Evolutionary conservation across 139 green algal species (phyloP).

Genomic region (Marvania coccoides): DNA sequence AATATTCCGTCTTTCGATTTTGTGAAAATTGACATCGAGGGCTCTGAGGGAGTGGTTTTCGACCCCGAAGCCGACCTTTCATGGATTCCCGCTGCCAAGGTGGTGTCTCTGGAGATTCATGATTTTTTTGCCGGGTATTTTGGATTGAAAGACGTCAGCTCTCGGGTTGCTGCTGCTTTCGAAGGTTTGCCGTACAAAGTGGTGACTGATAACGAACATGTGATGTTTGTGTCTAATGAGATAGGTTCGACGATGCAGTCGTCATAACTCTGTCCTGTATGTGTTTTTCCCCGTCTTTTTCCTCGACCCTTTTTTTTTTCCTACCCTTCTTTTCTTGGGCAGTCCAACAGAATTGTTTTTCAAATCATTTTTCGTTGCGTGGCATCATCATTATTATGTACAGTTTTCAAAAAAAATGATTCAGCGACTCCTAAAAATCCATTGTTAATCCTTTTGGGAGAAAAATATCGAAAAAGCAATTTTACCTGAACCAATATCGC

Average conservation of each 20-base stretch:
- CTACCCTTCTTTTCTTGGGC: too few species aligned
- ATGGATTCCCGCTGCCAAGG: not conserved
- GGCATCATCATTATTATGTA: too few species aligned
- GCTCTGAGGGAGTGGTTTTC: slow-evolving; percentile 10
- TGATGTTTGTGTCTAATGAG: not conserved
- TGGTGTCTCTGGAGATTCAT: slow-evolving; percentile 1
- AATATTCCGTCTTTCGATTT: slow-evolving; percentile 6
- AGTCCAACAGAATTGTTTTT: too few species aligned
- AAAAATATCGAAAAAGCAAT: too few species aligned
- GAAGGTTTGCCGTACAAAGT: not conserved
- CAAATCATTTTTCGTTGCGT: too few species aligned
- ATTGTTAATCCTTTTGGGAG: too few species aligned
- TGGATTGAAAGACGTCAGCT: not conserved
- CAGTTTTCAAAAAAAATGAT: too few species aligned
- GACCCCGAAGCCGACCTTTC: not conserved
- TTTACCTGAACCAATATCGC: too few species aligned
- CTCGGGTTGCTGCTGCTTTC: not conserved
- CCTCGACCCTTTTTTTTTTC: too few species aligned
- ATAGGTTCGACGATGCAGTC: not conserved
- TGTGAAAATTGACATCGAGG: slow-evolving; percentile 5
- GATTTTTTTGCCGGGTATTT: not conserved
- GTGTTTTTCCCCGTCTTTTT: too few species aligned
- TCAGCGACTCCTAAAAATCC: too few species aligned
- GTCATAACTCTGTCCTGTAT: too few species aligned
- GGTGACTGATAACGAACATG: not conserved